Base-by-base conservation (phyloP, 805 yeast genomes). In the Ogataea chonburiensis region DNA sequence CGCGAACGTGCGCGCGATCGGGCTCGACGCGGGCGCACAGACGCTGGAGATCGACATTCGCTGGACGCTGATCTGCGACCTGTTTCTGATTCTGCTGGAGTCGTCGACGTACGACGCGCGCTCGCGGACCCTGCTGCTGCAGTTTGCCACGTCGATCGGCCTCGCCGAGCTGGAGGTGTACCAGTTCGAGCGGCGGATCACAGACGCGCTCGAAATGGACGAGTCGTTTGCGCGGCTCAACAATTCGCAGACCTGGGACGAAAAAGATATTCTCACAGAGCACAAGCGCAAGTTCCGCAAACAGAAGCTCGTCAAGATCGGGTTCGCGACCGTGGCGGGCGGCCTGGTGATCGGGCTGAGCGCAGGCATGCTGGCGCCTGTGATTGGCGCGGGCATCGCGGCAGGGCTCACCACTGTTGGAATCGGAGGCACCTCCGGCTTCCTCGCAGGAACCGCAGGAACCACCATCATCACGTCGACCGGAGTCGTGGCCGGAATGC, bases 341-440 rank as follows among this genome's bases (percentile, higher is more conserved):
- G 89, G 96, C 1, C 66, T 93, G 15, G 95, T 93, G 2, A 75
- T 93, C 40, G 99, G 99, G 2, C 67, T 93, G 13, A 86, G 96
- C 42, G 98, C 96, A 7, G 99, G 99, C 5, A 62, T 93, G 28
- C 65, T 93, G 28, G 98, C 98, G 0, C 99, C 99, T 0, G 95
- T 94, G 3, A 94, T 93, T 53, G 98, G 98, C 33, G 98, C 98
- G 2, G 99, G 99, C 53, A 56, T 93, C 18, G 98, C 98, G 2
- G 98, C 98, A 3, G 99, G 98, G 11, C 68, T 93, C 25, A 81
- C 97, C 1, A 93, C 98, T 0, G 77, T 91, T 15, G 99, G 99
- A 20, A 84, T 94, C 15, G 70, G 86, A 1, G 98, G 99, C n/a
- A 87, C 98, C 0, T 63, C 87, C 11, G 86, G 94, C 1, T 93